phyloP scores from a whole-genome alignment of 108 stramenopile genomes.

The Cyclotella distinguenda region DNA sequence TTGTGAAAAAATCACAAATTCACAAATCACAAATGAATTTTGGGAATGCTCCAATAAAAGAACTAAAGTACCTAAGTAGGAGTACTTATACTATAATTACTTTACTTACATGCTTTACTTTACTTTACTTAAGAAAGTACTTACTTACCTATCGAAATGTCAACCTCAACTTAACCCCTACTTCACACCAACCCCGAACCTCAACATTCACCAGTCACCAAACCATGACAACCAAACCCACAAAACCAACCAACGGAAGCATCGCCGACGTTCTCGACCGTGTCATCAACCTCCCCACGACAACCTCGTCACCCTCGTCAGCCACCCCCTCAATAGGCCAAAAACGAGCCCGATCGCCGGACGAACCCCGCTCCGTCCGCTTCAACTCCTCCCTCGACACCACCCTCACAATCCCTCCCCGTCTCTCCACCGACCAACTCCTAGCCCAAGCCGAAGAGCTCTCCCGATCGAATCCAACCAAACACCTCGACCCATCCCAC shows the following conservation, averaged over 20 bases:
- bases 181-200: too few relatives aligned
- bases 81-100: too few relatives aligned
- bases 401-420: conserved; percentile 40
- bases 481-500: conserved; percentile 43
- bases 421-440: conserved; percentile 30
- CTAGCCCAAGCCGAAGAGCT: conserved; percentile 66
- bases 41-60: too few relatives aligned
- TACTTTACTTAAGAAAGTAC: too few relatives aligned
- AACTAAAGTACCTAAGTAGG: too few relatives aligned
- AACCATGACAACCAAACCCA: too few relatives aligned
- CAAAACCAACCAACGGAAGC: conserved; percentile 11
- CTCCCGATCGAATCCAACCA: conserved; percentile 9
- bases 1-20: too few relatives aligned
- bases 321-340: neutral
- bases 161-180: too few relatives aligned
- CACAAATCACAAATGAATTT: too few relatives aligned
- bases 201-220: too few relatives aligned
- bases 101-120: too few relatives aligned
- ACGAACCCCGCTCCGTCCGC: conserved; percentile 19
- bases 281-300: conserved; percentile 37
- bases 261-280: conserved; percentile 42
- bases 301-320: conserved; percentile 43
- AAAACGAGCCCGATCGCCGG: conserved; percentile 20
- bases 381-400: conserved; percentile 56
- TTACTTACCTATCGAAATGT: too few relatives aligned